Evolutionary conservation across 169 alveolate species (phyloP), one percentile per base, ranked within the genome.

Genomic region (Plasmodium billcollinsi): DNA sequence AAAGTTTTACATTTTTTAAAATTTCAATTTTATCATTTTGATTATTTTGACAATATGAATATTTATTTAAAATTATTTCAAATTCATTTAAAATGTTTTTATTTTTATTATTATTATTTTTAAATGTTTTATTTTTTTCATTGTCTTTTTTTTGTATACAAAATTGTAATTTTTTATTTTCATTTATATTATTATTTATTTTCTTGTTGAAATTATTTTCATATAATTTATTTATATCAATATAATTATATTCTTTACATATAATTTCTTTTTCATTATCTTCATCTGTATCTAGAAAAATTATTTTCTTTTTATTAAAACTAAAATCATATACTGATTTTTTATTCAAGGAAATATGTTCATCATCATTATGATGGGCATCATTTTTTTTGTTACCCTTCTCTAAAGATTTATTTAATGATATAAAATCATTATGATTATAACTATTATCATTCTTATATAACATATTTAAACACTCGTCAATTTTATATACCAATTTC

Each of bases 61-160:
- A 80, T 80, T 80, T 80, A 6, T 56, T 80, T 66, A 80, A 80
- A 80, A 80, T 80, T n/a, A 80, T 80, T 69, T 80, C 90, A 18
- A 80, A 80, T 15, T 80, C 90, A 26, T 52, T 59, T 50, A 67
- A 45, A 15, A 11, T 58, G n/a, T 49, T 71, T 15, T 67, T 80
- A 2, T 49, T 12, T 12, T 52, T 49, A 8, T 56, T 52, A 66
- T 33, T 20, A 52, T 24, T 24, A 24, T 56, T 29, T 76, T 76
- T 56, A 39, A 39, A 39, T 45, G 11, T n/a, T 2, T 3, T 2
- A n/a, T 8, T 26, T 15, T 33, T 63, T 14, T 52, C 62, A 15
- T 14, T 24, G n/a, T 67, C 74, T 33, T 39, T 20, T 5, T 56
- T 18, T 5, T 15, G 29, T 24, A 2, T 24, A n/a, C 11, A 14